Conservation (phyloP, 805 yeast genomes). For the Tetrapisispora fleetii region DNA sequence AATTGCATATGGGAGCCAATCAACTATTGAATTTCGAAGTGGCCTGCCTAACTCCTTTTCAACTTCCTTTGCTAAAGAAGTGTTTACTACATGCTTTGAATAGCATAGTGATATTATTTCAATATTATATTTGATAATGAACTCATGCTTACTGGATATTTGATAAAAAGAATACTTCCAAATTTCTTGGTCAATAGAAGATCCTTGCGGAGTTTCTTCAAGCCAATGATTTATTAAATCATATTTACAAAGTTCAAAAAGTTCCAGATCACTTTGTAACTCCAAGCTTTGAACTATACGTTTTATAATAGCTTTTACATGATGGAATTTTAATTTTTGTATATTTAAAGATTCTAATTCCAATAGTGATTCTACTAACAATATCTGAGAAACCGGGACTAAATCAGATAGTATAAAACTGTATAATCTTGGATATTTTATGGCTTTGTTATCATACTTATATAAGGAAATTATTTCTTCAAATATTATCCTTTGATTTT, state of each 20-base stretch:
- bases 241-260: conserved; percentile 18
- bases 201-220: neutral
- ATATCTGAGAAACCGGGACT: conserved; percentile 15
- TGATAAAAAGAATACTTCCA: conserved; percentile 10
- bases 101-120: conserved; percentile 17
- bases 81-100: conserved; percentile 4
- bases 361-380: conserved; percentile 9
- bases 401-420: conserved; percentile 14
- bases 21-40: conserved; percentile 5
- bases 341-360: conserved; percentile 8
- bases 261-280: conserved; percentile 2
- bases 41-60: neutral
- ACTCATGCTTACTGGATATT: conserved; percentile 7
- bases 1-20: conserved; percentile 10
- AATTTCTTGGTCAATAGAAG: neutral
- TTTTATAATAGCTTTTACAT: conserved; percentile 9
- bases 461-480: conserved; percentile 19
- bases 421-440: conserved; percentile 24
- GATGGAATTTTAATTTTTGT: conserved; percentile 12
- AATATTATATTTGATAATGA: conserved; percentile 7
- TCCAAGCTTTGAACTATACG: conserved; percentile 3
- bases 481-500: conserved; percentile 23
- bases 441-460: conserved; percentile 14
- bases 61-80: neutral
- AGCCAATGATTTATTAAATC: conserved; percentile 17